phyloP scores from a whole-genome alignment of 129 eudicot genomes.

The Scalesia atractyloides region DNA sequence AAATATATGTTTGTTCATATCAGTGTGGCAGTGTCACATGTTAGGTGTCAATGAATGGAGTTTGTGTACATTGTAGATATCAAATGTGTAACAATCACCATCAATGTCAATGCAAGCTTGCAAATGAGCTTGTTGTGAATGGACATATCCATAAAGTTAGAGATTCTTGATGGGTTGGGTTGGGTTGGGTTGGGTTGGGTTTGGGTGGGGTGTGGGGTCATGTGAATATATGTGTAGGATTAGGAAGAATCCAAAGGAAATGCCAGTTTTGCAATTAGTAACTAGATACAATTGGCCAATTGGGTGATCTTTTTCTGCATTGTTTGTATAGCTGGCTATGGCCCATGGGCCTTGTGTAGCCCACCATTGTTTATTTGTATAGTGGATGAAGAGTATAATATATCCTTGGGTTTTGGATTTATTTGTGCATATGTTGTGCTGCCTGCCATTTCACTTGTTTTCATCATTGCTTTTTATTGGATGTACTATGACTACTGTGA shows the following conservation, averaged over 20 bases:
- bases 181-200: neutral
- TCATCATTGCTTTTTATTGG: constrained; percentile 9
- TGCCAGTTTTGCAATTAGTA: constrained; percentile 30
- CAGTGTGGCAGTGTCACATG: constrained; percentile 11
- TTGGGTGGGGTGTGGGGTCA: constrained; percentile 19
- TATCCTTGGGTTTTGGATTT: constrained; percentile 40
- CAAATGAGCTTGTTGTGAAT: constrained; percentile 32
- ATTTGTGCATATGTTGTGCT: constrained; percentile 29
- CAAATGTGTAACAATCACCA: constrained; percentile 24
- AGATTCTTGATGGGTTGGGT: constrained; percentile 31
- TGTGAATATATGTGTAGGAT: neutral
- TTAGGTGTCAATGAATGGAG: constrained; percentile 1
- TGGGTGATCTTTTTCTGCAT: constrained; percentile 22
- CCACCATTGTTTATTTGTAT: constrained; percentile 30
- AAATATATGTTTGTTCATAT: constrained; percentile 4
- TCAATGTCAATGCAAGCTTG: constrained; percentile 35
- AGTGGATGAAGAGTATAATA: constrained; percentile 19
- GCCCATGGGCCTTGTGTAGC: constrained; percentile 31
- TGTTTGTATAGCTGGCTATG: constrained; percentile 33
- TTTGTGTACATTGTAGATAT: constrained; percentile 25
- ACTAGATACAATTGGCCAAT: constrained; percentile 22
- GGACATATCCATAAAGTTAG: constrained; percentile 29
- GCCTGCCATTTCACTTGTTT: constrained; percentile 25
- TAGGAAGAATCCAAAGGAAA: constrained; percentile 29
- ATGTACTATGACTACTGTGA: constrained; percentile 1